Evolutionary conservation across 495 filamentous ascomycete genomes (phyloP), one percentile per base, ranked within the genome.

Genomic region (Annulohypoxylon moriforme): DNA sequence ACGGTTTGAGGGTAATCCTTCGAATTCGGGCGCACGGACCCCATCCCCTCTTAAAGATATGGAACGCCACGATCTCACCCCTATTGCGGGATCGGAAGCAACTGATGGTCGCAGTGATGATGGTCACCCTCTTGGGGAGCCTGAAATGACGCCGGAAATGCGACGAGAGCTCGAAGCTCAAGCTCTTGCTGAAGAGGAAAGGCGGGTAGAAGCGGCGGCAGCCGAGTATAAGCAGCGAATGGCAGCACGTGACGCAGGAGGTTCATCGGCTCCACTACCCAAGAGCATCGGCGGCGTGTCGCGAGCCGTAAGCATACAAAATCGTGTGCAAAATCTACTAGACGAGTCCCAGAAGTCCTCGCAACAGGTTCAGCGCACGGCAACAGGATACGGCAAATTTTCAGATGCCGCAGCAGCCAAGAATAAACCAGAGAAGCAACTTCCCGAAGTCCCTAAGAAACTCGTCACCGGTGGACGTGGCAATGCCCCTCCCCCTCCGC

Each of bases 141-240:
- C 86, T 11, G 88, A 93, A 53, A 86, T 97, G 78, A 88, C 92
- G 4, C 93, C 95, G 0, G 96, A 98, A 79, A 91, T 95, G 84
- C 89, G 94, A 31, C 89, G 96, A 25, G 96, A 98, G 77, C 85
- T 98, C 6, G 96, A 99, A 78, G 88, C 94, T 20, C 86, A 90
- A 36, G 88, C 92, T 49, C 87, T 98, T 18, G 91, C 91, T 18
- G 89, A 93, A 77, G 96, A 98, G 80, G 96, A 99, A 79, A 90
- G 90, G 66, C 87, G 96, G n/a, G 96, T 99, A 9, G 94, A 92
- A 34, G 90, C 88, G 46, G 96, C 94, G 0, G 93, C 93, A n/a
- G 94, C 92, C 0, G 96, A 97, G 78, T 97, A 98, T 75, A 89
- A 92, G 3, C 86, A 89, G 64, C 90, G 91, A 25, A 84, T 97